phyloP scores from a whole-genome alignment of 1,139 yeast species.

The Taiozyma onychis region DNA sequence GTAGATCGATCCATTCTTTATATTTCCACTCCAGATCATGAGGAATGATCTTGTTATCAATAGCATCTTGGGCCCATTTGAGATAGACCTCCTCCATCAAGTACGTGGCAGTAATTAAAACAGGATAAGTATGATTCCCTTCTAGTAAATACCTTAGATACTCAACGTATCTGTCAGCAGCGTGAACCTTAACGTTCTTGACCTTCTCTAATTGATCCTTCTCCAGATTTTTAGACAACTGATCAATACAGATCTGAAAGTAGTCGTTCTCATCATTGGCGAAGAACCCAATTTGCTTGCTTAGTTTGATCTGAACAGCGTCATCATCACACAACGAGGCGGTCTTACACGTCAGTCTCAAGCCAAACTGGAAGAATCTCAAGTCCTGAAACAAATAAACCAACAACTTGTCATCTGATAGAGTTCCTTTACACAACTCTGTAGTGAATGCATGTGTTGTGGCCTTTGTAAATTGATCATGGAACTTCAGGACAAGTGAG shows the following conservation, averaged over 20 bases:
- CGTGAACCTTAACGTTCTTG: slow-evolving; percentile 24
- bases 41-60: slow-evolving; percentile 25
- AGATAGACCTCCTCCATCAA: slow-evolving; percentile 47
- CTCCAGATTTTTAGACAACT: slow-evolving; percentile 23
- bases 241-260: slow-evolving; percentile 32
- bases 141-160: slow-evolving; percentile 31
- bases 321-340: slow-evolving; percentile 39
- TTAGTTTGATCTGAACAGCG: slow-evolving; percentile 33
- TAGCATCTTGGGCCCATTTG: slow-evolving; percentile 39
- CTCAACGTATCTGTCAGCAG: slow-evolving; percentile 36
- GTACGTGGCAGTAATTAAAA: slow-evolving; percentile 40
- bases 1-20: slow-evolving; percentile 46
- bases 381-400: slow-evolving; percentile 46
- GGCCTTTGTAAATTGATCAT: slow-evolving; percentile 26
- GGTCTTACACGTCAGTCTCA: slow-evolving; percentile 40
- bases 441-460: slow-evolving; percentile 39
- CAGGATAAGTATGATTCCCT: slow-evolving; percentile 32
- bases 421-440: slow-evolving; percentile 42
- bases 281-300: slow-evolving; percentile 47
- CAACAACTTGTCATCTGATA: slow-evolving; percentile 36
- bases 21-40: slow-evolving; percentile 37
- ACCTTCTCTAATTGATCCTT: background rate
- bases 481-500: slow-evolving; percentile 21
- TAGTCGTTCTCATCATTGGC: slow-evolving; percentile 45
- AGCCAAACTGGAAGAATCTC: slow-evolving; percentile 39